A percentile compares a stretch with the other conserved stretches of the same genome.
These are phyloP conservation scores for Stemphylium lycopersici DNA, from an alignment of 2,329 filamentous ascomycete genomes.

Conservation along the genomic window DNA sequence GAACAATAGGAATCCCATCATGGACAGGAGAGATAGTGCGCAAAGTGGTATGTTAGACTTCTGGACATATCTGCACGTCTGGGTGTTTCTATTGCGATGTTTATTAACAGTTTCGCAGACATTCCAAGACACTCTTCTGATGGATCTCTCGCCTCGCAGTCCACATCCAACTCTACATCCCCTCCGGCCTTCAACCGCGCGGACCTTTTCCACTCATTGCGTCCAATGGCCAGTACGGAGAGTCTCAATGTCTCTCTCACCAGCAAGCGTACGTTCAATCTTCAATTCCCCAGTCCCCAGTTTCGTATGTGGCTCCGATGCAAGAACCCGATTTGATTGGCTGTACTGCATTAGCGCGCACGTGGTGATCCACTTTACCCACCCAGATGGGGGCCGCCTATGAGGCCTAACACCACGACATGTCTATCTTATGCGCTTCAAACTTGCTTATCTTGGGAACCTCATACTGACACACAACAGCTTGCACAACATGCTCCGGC, in stretches of 20 bases:
- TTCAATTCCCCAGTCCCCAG: slow-evolving; percentile 4
- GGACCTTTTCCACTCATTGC: slow-evolving; percentile 31
- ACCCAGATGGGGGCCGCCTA: slow-evolving; percentile 12
- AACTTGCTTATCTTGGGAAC: neutral
- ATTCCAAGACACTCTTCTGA: slow-evolving; percentile 29
- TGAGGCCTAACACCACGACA: slow-evolving; percentile 11
- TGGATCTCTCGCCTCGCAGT: slow-evolving; percentile 26
- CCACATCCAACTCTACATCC: slow-evolving; percentile 20
- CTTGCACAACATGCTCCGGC: slow-evolving; percentile 34
- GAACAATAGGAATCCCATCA: slow-evolving; percentile 28
- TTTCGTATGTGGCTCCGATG: slow-evolving; percentile 27
- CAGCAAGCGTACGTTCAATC: slow-evolving; percentile 32
- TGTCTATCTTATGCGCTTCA: neutral
- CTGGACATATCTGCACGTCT: neutral
- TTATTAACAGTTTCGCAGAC: slow-evolving; percentile 21
- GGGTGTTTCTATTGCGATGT: neutral
- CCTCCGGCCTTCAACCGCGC: slow-evolving; percentile 32
- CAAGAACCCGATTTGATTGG: slow-evolving; percentile 34
- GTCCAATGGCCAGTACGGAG: slow-evolving; percentile 33
- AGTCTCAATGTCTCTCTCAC: slow-evolving; percentile 29
- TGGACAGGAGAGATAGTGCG: slow-evolving; percentile 38
- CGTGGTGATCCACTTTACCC: slow-evolving; percentile 21
- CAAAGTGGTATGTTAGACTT: slow-evolving; percentile 30
- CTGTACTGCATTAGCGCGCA: slow-evolving; percentile 21
- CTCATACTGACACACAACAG: slow-evolving; percentile 20